phyloP scores from a whole-genome alignment of 805 yeast genomes.

The Ogataea philodendri region DNA sequence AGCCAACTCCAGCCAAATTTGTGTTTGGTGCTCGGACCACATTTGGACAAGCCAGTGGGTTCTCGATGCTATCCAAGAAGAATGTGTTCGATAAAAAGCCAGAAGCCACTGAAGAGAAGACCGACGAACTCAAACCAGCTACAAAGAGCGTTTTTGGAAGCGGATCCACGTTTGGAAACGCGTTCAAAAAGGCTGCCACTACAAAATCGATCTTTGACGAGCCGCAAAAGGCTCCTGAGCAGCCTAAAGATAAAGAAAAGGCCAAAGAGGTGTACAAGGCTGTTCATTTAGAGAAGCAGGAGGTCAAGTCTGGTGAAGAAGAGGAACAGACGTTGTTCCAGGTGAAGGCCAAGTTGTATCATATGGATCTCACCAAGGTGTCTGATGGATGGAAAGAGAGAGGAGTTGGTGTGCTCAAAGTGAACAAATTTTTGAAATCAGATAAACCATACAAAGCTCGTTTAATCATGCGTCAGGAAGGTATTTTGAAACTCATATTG shows the following conservation, averaged over 20 bases:
- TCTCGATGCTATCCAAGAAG: constrained; percentile 33
- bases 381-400: constrained; percentile 92
- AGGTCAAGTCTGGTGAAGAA: constrained; percentile 86
- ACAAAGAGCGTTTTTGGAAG: constrained; percentile 40
- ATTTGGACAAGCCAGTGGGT: constrained; percentile 46
- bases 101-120: constrained; percentile 7
- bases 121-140: constrained; percentile 3
- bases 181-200: constrained; percentile 50
- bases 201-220: constrained; percentile 59
- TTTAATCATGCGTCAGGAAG: constrained; percentile 87
- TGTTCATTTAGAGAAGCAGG: constrained; percentile 59
- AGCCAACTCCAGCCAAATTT: constrained; percentile 39
- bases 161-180: constrained; percentile 48
- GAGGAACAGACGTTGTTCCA: constrained; percentile 67
- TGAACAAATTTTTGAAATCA: constrained; percentile 46
- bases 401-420: constrained; percentile 85
- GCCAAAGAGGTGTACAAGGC: constrained; percentile 44
- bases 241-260: constrained; percentile 30
- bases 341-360: constrained; percentile 76
- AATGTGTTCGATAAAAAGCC: constrained; percentile 32
- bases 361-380: constrained; percentile 61
- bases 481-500: constrained; percentile 75
- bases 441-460: constrained; percentile 47
- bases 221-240: constrained; percentile 18
- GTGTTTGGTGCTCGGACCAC: constrained; percentile 55